Percentiles rank a stretch among this genome's conserved stretches.
Evolutionary conservation across 2,329 filamentous ascomycete genomes (phyloP).

Genomic region (Fusarium sp.): DNA sequence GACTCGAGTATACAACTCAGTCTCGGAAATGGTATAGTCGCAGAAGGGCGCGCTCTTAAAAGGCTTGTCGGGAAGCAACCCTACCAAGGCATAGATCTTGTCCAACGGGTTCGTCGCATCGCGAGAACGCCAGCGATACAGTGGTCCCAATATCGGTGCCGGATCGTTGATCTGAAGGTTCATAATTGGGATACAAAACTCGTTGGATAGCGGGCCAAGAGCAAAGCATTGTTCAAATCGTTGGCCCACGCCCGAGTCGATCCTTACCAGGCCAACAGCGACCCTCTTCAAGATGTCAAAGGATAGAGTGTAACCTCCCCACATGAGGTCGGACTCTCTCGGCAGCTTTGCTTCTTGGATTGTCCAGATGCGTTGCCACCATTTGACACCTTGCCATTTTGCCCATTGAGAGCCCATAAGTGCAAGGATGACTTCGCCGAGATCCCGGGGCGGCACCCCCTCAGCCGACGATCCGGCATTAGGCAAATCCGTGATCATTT

Average conservation of each 20-base stretch:
- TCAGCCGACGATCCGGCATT: neutral
- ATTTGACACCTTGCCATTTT: neutral
- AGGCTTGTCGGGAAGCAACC: neutral
- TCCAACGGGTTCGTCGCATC: neutral
- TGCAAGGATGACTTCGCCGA: neutral
- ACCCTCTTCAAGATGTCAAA: neutral
- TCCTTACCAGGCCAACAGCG: neutral
- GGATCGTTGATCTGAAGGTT: neutral
- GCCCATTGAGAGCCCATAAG: neutral
- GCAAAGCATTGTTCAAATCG: neutral
- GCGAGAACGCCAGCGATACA: slow-evolving; percentile 1
- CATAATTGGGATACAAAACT: neutral
- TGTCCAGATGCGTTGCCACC: slow-evolving; percentile 6
- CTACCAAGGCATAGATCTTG: neutral
- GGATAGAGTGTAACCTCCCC: neutral
- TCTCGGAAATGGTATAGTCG: neutral
- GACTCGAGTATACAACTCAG: neutral
- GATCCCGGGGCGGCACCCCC: neutral
- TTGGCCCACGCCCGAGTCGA: neutral
- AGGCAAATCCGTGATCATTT: neutral
- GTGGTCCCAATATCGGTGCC: neutral
- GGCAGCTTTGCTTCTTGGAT: slow-evolving; percentile 2
- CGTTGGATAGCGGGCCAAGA: neutral
- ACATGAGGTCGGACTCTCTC: neutral
- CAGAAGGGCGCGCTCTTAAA: neutral